phyloP scores from a whole-genome alignment of 1,284 basidiomycete species.

The Erythrobasidium hasegawianum region DNA sequence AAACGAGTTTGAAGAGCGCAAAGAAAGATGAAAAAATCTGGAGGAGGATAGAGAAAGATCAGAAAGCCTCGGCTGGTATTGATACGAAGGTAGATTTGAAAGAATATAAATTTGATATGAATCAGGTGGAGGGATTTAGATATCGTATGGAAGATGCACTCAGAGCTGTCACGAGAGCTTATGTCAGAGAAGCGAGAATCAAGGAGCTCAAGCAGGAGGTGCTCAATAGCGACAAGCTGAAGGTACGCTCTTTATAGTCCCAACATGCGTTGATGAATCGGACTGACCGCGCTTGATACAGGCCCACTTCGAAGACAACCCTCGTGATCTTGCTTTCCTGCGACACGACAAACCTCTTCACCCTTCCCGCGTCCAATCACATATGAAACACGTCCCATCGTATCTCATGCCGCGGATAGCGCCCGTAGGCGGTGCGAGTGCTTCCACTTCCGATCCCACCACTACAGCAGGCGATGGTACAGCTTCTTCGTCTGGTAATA shows the following conservation, averaged over 20 bases:
- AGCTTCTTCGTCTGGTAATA: constrained; percentile 39
- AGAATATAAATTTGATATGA: constrained; percentile 90
- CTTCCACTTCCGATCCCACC: constrained; percentile 1
- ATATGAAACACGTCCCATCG: constrained; percentile 93
- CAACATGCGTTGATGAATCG: too few species aligned
- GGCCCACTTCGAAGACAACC: constrained; percentile 98
- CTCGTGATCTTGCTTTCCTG: constrained; percentile 84
- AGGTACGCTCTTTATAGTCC: too few species aligned
- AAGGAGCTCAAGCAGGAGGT: constrained; percentile 94
- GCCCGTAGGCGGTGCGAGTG: constrained; percentile 47
- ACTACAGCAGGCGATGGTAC: constrained; percentile 40
- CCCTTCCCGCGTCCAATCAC: constrained; percentile 55
- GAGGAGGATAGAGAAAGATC: constrained; percentile 67
- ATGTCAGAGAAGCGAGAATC: constrained; percentile 84
- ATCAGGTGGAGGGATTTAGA: constrained; percentile 93
- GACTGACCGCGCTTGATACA: too few species aligned
- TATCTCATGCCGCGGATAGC: constrained; percentile 85
- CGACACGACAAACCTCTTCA: constrained; percentile 93
- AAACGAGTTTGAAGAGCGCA: constrained; percentile 60
- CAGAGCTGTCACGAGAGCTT: constrained; percentile 76
- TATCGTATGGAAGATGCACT: constrained; percentile 98
- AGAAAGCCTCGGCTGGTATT: constrained; percentile 55
- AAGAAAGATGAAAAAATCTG: constrained; percentile 74
- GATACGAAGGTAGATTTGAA: constrained; percentile 64
- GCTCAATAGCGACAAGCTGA: constrained; percentile 90